Evolutionary conservation across 179 eudicot species (phyloP).

Genomic region (Spinacia oleracea): DNA sequence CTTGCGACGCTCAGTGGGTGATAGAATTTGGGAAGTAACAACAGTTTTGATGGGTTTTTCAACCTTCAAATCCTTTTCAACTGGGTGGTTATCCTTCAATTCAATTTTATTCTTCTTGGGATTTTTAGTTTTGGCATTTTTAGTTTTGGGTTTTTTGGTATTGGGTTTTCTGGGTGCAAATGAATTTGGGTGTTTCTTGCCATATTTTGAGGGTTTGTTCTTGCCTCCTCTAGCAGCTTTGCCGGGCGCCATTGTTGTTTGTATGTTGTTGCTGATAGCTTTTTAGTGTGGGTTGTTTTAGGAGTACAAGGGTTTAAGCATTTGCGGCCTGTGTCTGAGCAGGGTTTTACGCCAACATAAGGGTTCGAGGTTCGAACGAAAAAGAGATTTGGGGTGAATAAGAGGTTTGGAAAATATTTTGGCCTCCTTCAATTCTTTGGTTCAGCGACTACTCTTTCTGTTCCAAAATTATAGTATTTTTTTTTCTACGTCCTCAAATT

Average conservation of each 20-base stretch:
- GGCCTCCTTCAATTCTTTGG: too few species aligned
- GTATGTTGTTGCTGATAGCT: too few species aligned
- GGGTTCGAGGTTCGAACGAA: too few species aligned
- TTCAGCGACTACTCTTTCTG: too few species aligned
- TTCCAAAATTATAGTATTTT: too few species aligned
- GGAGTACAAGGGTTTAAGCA: too few species aligned
- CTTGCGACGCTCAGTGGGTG: constrained; percentile 51
- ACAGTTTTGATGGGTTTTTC: constrained; percentile 18
- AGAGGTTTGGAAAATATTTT: too few species aligned
- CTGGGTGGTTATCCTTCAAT: constrained; percentile 16
- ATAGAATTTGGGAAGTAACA: background rate
- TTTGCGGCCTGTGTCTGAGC: too few species aligned
- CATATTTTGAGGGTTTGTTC: constrained; percentile 5
- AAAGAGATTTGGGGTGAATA: too few species aligned
- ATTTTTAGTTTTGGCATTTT: constrained; percentile 23
- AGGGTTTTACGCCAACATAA: too few species aligned
- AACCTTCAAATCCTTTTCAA: constrained; percentile 17
- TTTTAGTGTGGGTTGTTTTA: too few species aligned
- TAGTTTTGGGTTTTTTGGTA: constrained; percentile 21
- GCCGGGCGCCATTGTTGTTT: background rate
- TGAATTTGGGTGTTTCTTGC: background rate
- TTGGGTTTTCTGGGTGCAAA: constrained; percentile 10
- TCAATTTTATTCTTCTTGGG: background rate
- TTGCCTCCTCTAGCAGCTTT: background rate
- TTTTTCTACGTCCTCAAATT: too few species aligned